Percentiles rank a stretch among this genome's conserved stretches.
Evolutionary conservation across 352 stramenopile genomes (phyloP).

Genomic region (Pythium periplocum): DNA sequence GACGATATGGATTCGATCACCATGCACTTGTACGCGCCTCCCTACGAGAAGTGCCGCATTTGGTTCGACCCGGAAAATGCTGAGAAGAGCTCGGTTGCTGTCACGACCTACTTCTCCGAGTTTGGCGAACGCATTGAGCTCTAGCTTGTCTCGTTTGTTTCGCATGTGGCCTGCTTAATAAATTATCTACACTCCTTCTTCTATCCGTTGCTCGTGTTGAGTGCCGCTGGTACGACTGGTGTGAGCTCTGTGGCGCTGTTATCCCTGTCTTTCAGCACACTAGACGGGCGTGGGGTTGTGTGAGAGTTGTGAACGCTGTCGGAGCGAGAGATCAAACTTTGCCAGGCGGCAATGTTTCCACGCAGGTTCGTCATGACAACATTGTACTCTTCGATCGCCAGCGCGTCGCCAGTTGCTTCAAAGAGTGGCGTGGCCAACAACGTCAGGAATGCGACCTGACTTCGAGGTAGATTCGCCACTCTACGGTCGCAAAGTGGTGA

Average conservation of each 20-base stretch:
- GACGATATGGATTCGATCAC: slow-evolving; percentile 80
- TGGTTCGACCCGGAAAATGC: slow-evolving; percentile 73
- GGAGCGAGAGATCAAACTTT: slow-evolving; percentile 30
- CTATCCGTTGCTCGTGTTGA: too few relatives aligned
- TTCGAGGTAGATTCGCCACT: slow-evolving; percentile 53
- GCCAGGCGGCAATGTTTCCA: slow-evolving; percentile 48
- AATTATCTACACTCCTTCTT: too few relatives aligned
- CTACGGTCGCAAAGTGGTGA: slow-evolving; percentile 56
- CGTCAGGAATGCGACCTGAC: slow-evolving; percentile 61
- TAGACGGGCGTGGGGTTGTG: too few relatives aligned
- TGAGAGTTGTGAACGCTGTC: slow-evolving; percentile 3
- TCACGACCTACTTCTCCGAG: slow-evolving; percentile 81
- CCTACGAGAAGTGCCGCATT: slow-evolving; percentile 88
- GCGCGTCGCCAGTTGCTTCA: slow-evolving; percentile 46
- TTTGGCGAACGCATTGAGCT: slow-evolving; percentile 51
- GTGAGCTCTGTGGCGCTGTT: too few relatives aligned
- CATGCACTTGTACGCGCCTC: slow-evolving; percentile 91
- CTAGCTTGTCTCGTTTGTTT: background rate
- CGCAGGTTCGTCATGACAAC: slow-evolving; percentile 42
- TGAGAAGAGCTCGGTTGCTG: slow-evolving; percentile 54
- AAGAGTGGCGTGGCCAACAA: slow-evolving; percentile 60
- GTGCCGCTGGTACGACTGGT: too few relatives aligned
- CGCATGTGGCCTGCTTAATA: too few relatives aligned
- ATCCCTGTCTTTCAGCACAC: too few relatives aligned
- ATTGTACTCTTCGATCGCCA: slow-evolving; percentile 59